Evolutionary conservation across 2,329 filamentous ascomycete genomes (phyloP).

Genomic region (Xylariaceae sp.): DNA sequence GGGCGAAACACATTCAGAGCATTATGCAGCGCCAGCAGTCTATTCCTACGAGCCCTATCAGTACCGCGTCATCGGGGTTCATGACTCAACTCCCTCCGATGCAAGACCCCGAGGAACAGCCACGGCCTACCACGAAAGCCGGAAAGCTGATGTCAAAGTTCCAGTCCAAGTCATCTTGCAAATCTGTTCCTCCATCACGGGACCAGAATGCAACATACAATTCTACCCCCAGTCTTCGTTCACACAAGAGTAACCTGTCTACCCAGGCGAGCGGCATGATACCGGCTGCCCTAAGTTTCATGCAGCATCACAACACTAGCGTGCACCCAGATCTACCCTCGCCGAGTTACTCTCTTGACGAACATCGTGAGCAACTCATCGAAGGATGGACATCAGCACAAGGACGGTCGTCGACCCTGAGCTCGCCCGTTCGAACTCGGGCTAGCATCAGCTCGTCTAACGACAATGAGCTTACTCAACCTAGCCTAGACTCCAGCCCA

Average conservation of each 20-base stretch:
- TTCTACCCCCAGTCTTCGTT: constrained; percentile 56
- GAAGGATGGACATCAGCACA: constrained; percentile 58
- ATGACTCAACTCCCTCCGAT: constrained; percentile 46
- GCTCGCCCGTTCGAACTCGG: constrained; percentile 50
- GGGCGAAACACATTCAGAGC: constrained; percentile 49
- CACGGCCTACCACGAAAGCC: constrained; percentile 41
- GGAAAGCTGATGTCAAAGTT: constrained; percentile 35
- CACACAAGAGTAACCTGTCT: constrained; percentile 58
- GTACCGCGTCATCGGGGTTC: constrained; percentile 50
- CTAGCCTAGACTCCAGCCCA: constrained; percentile 41
- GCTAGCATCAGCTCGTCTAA: constrained; percentile 50
- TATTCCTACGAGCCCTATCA: constrained; percentile 48
- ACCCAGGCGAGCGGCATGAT: constrained; percentile 49
- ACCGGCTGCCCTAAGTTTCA: constrained; percentile 37
- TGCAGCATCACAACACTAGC: constrained; percentile 46
- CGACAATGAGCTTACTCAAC: constrained; percentile 36
- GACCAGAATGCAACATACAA: constrained; percentile 51
- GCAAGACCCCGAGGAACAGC: constrained; percentile 40
- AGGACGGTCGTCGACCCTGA: constrained; percentile 53
- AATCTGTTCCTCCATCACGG: constrained; percentile 42
- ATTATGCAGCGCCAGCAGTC: constrained; percentile 40
- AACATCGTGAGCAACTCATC: constrained; percentile 51
- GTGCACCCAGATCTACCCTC: constrained; percentile 52
- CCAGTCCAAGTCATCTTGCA: constrained; percentile 45
- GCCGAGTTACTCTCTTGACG: constrained; percentile 47